Base-by-base conservation (phyloP, 352 stramenopile species). In the Phytophthora capsici region DNA sequence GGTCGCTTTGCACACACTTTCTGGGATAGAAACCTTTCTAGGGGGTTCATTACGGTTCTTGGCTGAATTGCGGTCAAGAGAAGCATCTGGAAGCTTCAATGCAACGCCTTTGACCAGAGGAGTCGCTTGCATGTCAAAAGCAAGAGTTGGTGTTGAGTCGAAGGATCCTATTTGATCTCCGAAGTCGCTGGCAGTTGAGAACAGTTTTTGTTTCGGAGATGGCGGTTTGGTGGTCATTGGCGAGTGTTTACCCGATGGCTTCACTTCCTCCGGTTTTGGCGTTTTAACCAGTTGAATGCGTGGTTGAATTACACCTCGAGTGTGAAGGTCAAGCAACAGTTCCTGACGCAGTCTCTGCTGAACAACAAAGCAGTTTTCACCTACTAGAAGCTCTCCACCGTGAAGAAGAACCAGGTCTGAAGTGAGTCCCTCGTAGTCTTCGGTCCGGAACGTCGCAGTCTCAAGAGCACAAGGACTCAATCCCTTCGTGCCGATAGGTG, bases 321-420 rank as follows among this genome's bases (percentile, higher is more conserved):
- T 70, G 5, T 75, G 61, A 5, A 88, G 46, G 26, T 88, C 77
- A 0, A 72, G 58, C 1, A 75, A 52, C 2, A 89, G 51, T 37
- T 86, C 81, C n/a, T 51, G 43, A 2, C 81, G 75, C 5, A 60
- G 30, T 17, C 80, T 88, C 38, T 76, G 69, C 12, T 65, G 57
- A 2, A 88, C 63, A 40, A 89, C 47, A 22, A 72, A 75, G 40
- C 78, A 89, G 47, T 89, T 89, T 51, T 88, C 60, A 1, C 78
- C 72, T 2, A 89, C 66, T 4, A 89, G 17, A 7, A 89, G 65
- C 25, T 85, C 78, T 13, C 81, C 78, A 2, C 46, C 57, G 4
- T 76, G 69, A 7, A 80, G 45, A 26, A 88, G 44, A 1, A 86
- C 71, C 22, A 88, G 45, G 22, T 80, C 73, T 6, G 81, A 89